phyloP scores from a whole-genome alignment of 176 grass and related monocot genomes.

The Triticum monococcum region DNA sequence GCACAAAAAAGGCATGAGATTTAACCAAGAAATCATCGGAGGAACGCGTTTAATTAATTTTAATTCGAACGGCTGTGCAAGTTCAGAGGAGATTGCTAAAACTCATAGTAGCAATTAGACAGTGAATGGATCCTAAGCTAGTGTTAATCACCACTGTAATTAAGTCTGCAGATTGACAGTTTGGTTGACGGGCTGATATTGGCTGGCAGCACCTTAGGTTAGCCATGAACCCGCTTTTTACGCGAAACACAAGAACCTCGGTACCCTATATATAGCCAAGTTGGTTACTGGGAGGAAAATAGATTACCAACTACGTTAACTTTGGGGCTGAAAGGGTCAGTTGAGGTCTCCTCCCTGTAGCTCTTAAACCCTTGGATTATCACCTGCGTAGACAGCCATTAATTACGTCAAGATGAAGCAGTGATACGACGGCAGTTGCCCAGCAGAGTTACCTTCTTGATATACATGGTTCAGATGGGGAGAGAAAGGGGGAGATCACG shows the following conservation, averaged over 20 bases:
- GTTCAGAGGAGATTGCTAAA: no score
- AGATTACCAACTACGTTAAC: conserved; percentile 90
- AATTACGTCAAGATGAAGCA: background rate
- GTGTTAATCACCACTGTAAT: no score
- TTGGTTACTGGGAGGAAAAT: background rate
- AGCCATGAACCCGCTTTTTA: no score
- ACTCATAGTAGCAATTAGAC: no score
- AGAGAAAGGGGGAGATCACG: background rate
- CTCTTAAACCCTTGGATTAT: conserved; percentile 96
- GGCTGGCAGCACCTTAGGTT: no score
- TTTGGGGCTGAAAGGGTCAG: conserved; percentile 87
- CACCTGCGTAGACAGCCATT: conserved; percentile 40
- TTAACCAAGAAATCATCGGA: background rate
- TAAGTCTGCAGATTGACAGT: no score
- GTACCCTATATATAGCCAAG: background rate
- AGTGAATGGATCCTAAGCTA: no score
- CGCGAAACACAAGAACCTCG: no score
- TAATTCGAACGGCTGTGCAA: background rate
- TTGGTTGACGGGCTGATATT: no score
- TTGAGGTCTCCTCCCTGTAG: conserved; percentile 84
- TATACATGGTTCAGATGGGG: conserved; percentile 46
- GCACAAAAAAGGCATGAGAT: no score
- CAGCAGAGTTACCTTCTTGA: conserved; percentile 63
- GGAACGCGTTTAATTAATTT: background rate
- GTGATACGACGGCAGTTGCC: background rate